phyloP scores from a whole-genome alignment of 2,329 filamentous ascomycete genomes.

The Raffaelea arxii region DNA sequence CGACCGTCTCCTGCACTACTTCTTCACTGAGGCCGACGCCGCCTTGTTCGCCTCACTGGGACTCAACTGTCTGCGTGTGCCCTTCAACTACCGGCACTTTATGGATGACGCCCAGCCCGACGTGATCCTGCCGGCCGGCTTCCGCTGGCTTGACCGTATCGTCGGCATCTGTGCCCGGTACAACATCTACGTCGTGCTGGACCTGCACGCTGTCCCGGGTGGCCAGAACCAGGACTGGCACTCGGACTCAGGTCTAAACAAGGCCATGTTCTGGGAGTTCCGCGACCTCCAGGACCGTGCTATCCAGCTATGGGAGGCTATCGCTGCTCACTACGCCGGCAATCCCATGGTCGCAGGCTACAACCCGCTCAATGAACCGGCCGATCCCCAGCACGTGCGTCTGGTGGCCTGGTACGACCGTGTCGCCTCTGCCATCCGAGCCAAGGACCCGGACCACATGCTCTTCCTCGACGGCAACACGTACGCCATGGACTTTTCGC shows the following conservation, averaged over 20 bases:
- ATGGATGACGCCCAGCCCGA: conserved; percentile 37
- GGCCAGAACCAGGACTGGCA: conserved; percentile 36
- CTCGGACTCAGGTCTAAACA: conserved; percentile 22
- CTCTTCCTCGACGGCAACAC: conserved; percentile 40
- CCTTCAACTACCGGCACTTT: conserved; percentile 48
- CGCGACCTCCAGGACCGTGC: conserved; percentile 30
- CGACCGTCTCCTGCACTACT: conserved; percentile 38
- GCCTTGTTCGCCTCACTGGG: conserved; percentile 43
- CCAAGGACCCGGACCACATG: conserved; percentile 36
- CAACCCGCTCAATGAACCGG: conserved; percentile 20
- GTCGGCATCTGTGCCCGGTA: conserved; percentile 29
- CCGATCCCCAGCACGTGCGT: conserved; percentile 13
- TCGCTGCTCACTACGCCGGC: conserved; percentile 26
- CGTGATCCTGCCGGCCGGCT: conserved; percentile 34
- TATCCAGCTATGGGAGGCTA: conserved; percentile 27
- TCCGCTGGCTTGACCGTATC: conserved; percentile 35
- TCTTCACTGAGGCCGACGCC: conserved; percentile 45
- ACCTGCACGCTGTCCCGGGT: conserved; percentile 31
- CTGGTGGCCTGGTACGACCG: conserved; percentile 25
- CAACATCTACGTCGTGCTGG: conserved; percentile 29
- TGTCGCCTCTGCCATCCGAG: conserved; percentile 25
- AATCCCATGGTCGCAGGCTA: conserved; percentile 25
- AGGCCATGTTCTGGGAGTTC: conserved; percentile 31
- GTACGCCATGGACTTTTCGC: conserved; percentile 40
- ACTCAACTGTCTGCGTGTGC: conserved; percentile 48